Conservation (phyloP, 352 stramenopile species). For the Globisporangium perplexum region DNA sequence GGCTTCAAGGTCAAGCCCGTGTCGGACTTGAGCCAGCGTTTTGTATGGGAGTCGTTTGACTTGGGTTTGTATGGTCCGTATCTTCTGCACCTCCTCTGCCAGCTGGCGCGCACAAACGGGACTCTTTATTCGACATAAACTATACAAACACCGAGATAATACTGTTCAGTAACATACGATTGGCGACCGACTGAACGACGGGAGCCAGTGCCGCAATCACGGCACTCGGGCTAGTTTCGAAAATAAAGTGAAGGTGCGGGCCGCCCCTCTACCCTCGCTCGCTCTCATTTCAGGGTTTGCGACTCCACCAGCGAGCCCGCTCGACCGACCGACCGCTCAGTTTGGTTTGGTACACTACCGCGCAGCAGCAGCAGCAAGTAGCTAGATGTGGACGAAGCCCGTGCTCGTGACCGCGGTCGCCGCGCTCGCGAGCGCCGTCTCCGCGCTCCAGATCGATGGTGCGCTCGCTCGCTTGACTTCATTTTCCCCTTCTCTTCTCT, state of each 20-base stretch:
- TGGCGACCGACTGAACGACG: neutral
- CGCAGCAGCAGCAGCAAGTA: neutral
- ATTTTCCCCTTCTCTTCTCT: no score
- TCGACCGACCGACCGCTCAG: conserved; percentile 8
- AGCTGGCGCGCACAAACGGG: no score
- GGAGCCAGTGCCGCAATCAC: neutral
- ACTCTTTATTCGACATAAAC: neutral
- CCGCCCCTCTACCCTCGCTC: conserved; percentile 3
- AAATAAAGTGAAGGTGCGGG: no score
- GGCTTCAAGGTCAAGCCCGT: no score
- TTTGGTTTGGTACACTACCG: conserved; percentile 17
- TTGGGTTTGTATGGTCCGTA: neutral
- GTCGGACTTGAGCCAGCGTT: no score
- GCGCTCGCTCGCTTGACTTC: neutral
- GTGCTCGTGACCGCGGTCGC: conserved; percentile 1
- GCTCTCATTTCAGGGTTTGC: conserved; percentile 15
- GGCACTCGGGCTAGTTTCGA: no score
- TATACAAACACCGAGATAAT: neutral
- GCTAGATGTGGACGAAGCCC: conserved; percentile 12
- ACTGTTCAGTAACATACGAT: neutral
- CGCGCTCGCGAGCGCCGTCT: conserved; percentile 4
- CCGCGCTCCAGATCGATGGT: conserved; percentile 16
- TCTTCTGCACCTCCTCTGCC: neutral
- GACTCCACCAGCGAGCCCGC: no score
- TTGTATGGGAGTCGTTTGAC: no score